Base-by-base conservation (phyloP, 2,329 filamentous ascomycete species). In the Alternaria rosae region DNA sequence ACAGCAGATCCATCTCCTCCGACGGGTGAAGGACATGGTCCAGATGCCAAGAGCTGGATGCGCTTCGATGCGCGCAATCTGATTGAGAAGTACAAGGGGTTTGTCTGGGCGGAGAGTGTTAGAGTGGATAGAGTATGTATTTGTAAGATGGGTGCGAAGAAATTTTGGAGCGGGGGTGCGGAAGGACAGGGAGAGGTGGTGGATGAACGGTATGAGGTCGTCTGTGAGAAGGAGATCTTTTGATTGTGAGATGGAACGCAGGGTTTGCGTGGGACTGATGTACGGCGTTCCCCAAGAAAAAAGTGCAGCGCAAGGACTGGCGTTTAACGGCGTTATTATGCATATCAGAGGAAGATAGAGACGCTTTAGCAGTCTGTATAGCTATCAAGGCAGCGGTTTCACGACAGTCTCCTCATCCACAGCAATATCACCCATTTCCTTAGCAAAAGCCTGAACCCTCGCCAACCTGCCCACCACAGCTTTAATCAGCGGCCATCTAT, bases 131-230 rank as follows among this genome's bases (percentile, higher is more conserved):
- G 83, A 61, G 80, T 97, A 42, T 89, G 90, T 51, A 89, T 97
- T 38, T 97, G 93, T 76, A 89, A 88, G 74, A 97, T 97, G 94
- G 93, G 94, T 0, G 93, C 93, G 10, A 91, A 89, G 83, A 88
- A 86, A 70, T 81, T 87, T 26, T 81, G 86, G 58, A 66, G 64
- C 53, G 59, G 8, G 80, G 44, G 45, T 9, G 5, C 21, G 5
- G 59, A 85, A 35, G 80, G 80, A 1, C 74, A 75, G 20, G 82
- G 85, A 3, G 86, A 80, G 13, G 76, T 84, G 2, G 69, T 87
- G 35, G 82, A 81, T 17, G 83, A 87, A 75, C 78, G 81, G 69
- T 89, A 89, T 71, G 80, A 77, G 23, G 81, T 84, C 61, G 80
- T 88, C 57, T 82, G 76, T 23, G 70, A 74, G 54, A 74, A 69